These are phyloP conservation scores for Rhynchospora breviuscula DNA, from an alignment of 176 grass and related monocot species.

Conservation along the genomic window DNA sequence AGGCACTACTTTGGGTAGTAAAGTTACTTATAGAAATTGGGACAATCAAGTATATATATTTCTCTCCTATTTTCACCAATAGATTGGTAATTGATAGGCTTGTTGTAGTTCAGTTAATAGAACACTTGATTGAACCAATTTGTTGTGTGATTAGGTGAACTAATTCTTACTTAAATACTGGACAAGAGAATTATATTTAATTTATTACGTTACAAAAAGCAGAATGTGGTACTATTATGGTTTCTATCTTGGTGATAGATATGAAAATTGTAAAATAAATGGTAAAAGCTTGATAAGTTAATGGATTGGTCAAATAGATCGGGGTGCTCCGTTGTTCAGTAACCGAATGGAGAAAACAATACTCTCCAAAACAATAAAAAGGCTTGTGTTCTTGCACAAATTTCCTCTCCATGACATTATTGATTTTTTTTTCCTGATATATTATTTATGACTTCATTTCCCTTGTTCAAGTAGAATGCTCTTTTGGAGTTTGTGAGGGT, in stretches of 20 bases:
- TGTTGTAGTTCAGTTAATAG: neutral
- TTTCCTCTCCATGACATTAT: neutral
- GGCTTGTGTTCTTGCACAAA: neutral
- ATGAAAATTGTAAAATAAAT: neutral
- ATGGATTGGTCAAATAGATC: neutral
- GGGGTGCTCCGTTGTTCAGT: neutral
- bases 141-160: neutral
- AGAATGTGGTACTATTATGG: neutral
- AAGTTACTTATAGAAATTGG: neutral
- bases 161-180: neutral
- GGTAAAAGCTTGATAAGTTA: neutral
- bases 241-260: neutral
- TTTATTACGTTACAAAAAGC: neutral
- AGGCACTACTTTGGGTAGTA: neutral
- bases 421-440: neutral
- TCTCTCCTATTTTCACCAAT: neutral
- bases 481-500: slow-evolving; percentile 25
- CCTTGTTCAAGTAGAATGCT: slow-evolving; percentile 21
- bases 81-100: neutral
- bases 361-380: neutral
- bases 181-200: neutral
- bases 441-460: neutral
- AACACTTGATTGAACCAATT: neutral
- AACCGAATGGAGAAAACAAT: neutral
- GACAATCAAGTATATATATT: neutral